phyloP scores from a whole-genome alignment of 352 stramenopile species.

The Phytophthora lateralis region DNA sequence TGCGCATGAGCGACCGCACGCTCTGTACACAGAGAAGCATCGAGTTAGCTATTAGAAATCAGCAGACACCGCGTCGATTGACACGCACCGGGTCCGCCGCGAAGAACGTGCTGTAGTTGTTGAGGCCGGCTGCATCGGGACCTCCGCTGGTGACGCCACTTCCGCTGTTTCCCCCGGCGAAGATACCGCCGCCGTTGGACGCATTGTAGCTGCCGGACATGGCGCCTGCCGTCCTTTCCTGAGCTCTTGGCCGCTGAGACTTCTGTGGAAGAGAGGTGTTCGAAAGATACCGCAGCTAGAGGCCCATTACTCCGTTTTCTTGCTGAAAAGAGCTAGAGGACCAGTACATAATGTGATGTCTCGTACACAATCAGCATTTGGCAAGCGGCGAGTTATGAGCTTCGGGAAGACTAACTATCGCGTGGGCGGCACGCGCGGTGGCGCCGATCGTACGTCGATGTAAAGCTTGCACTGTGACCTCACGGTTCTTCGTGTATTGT shows the following conservation, averaged over 20 bases:
- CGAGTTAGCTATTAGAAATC: not conserved
- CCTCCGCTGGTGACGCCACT: conserved; percentile 35
- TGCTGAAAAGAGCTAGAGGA: no score
- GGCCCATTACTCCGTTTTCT: no score
- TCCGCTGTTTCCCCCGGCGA: conserved; percentile 27
- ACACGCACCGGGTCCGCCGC: conserved; percentile 51
- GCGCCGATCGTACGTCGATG: conserved; percentile 79
- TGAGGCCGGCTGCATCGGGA: conserved; percentile 35
- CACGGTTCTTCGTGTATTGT: not conserved
- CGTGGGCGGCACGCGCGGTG: conserved; percentile 83
- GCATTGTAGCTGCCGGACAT: conserved; percentile 52
- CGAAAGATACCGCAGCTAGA: conserved; percentile 17
- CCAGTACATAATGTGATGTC: not conserved
- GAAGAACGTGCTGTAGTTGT: conserved; percentile 83
- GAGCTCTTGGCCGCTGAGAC: conserved; percentile 20
- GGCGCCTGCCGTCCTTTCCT: not conserved
- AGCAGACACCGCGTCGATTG: not conserved
- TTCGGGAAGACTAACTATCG: conserved; percentile 89
- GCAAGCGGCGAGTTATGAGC: conserved; percentile 54
- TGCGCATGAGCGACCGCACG: conserved; percentile 66
- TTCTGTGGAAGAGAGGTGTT: conserved; percentile 10
- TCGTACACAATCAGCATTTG: not conserved
- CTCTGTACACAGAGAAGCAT: conserved; percentile 34
- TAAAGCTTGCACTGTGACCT: not conserved
- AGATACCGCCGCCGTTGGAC: conserved; percentile 33